Evolutionary conservation across 2,329 filamentous ascomycete species (phyloP), one percentile per base, ranked within the genome.

Genomic region (Allantophomopsis lycopodina): DNA sequence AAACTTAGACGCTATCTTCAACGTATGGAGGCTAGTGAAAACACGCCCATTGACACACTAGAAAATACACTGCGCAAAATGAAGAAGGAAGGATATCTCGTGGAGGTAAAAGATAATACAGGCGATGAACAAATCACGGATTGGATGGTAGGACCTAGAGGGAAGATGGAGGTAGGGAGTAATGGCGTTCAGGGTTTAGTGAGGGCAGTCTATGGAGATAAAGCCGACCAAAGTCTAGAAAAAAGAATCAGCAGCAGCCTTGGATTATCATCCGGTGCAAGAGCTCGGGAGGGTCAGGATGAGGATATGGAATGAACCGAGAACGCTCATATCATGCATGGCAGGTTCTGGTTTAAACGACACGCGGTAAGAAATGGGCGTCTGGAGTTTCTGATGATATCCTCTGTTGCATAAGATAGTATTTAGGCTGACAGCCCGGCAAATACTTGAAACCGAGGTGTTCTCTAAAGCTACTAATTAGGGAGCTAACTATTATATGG

Each of bases 141-240:
- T 36, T 98, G 85, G 71, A 73, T 83, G 41, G 73, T 95, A 12
- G 91, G 91, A 0, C 81, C 86, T 5, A 72, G 91, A 16, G 89
- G 83, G 5, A 91, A 83, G 59, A 69, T 88, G 7, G 91, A 96
- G 59, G 73, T 96, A 30, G 84, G 83, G 0, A 67, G 78, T n/a
- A 70, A 76, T 37, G 84, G 83, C 1, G 81, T 91, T 11, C 74
- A 77, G 14, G 77, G 76, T 1, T 60, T 95, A 46, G 75, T 87
- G 4, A 61, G 74, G 54, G 59, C 69, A 40, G 65, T 79, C 1
- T 81, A 76, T 55, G 73, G 68, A 1, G 63, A 64, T 7, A 46
- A 44, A 18, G 62, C 64, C 35, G 61, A 62, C 2, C 63, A 68
- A 3, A 71, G 77, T 46, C 53, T 80, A 38, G 69, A 79, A 45